Evolutionary conservation across 768 basidiomycete species (phyloP).

Genomic region (Podaxis sp.): DNA sequence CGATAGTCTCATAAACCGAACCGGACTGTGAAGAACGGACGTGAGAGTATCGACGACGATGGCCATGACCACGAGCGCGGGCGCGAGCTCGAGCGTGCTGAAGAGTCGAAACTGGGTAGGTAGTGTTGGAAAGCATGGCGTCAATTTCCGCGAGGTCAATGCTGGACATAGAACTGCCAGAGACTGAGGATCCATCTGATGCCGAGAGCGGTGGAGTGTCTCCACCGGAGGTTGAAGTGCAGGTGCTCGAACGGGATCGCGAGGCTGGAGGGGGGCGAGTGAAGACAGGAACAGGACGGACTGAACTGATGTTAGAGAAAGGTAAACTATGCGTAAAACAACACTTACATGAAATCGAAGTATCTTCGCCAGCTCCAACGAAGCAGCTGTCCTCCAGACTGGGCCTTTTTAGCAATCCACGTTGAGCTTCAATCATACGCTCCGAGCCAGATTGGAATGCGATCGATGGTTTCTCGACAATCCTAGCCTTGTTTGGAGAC

Average conservation of each 20-base stretch:
- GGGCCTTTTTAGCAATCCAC: conserved; percentile 61
- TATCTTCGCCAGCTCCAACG: conserved; percentile 66
- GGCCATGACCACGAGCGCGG: conserved; percentile 62
- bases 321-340: not conserved
- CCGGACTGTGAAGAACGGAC: conserved; percentile 54
- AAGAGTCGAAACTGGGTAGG: conserved; percentile 47
- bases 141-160: conserved; percentile 70
- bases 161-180: conserved; percentile 75
- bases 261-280: conserved; percentile 50
- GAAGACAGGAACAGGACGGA: conserved; percentile 56
- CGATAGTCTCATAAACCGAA: conserved; percentile 79
- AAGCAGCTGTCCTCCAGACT: conserved; percentile 69
- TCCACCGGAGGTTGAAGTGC: conserved; percentile 62
- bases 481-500: conserved; percentile 46
- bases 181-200: conserved; percentile 68
- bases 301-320: conserved; percentile 29
- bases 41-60: conserved; percentile 69
- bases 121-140: conserved; percentile 51
- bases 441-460: conserved; percentile 65
- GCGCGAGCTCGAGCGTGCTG: conserved; percentile 45
- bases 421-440: conserved; percentile 63
- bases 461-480: conserved; percentile 66
- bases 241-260: conserved; percentile 68
- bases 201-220: conserved; percentile 73
- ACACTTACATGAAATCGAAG: conserved; percentile 49